A percentile compares a stretch with the other conserved stretches of the same genome.
These are phyloP conservation scores for Cochliopodium minus DNA, from an alignment of 208 protist species.

Conservation along the genomic window DNA sequence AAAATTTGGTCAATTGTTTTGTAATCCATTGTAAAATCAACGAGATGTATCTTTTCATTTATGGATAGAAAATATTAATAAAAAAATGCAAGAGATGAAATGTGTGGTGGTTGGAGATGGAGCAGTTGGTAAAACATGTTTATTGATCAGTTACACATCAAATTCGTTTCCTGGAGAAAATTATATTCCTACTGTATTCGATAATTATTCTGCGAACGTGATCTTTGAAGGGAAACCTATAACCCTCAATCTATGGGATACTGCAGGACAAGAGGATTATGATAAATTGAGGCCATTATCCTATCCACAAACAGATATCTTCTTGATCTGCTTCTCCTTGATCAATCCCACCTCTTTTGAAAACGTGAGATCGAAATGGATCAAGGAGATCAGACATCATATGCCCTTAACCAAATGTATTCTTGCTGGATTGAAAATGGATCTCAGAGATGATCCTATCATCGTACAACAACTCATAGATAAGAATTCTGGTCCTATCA, in stretches of 20 bases:
- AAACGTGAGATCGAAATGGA: constrained; percentile 28
- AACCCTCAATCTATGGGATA: constrained; percentile 5
- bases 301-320: constrained; percentile 58
- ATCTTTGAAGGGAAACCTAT: not conserved
- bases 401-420: not conserved
- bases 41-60: too few species aligned
- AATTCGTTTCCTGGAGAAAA: too few species aligned
- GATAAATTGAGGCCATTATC: constrained; percentile 63
- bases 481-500: not conserved
- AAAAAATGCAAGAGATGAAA: too few species aligned
- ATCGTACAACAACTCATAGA: not conserved
- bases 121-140: too few species aligned
- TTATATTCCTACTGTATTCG: constrained; percentile 51
- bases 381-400: constrained; percentile 19
- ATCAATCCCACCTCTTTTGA: constrained; percentile 36
- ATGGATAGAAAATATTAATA: too few species aligned
- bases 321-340: constrained; percentile 62
- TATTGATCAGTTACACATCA: too few species aligned
- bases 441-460: not conserved
- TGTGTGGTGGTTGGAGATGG: too few species aligned
- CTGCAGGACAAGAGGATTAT: constrained; percentile 42
- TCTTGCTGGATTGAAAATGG: not conserved
- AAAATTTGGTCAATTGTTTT: too few species aligned
- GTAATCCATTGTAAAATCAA: too few species aligned
- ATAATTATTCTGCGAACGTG: constrained; percentile 48